Conservation (phyloP, 2,329 filamentous ascomycete genomes). For the Fusarium lateritium region DNA sequence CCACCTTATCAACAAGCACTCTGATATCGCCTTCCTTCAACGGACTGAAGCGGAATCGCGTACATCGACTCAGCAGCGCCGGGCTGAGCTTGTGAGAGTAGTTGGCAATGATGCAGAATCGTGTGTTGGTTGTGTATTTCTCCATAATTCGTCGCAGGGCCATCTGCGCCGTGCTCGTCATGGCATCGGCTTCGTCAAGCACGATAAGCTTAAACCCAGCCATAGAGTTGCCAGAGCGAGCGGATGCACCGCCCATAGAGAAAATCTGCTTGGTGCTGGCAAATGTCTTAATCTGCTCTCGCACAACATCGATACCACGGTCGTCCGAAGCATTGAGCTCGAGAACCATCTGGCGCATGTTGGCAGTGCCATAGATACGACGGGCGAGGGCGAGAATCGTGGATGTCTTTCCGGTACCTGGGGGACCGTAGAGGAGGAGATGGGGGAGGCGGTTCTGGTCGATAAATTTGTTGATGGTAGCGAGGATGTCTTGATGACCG, state of each 20-base stretch:
- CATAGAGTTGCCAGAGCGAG: constrained; percentile 63
- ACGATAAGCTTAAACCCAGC: constrained; percentile 96
- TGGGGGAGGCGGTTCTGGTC: constrained; percentile 95
- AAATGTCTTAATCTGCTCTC: constrained; percentile 99
- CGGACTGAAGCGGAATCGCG: constrained; percentile 94
- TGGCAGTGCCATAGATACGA: constrained; percentile 90
- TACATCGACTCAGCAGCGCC: constrained; percentile 92
- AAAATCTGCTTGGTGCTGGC: constrained; percentile 99
- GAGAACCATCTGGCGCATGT: constrained; percentile 98
- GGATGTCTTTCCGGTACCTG: constrained; percentile 97
- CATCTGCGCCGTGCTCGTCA: constrained; percentile 99
- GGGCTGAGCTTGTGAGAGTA: constrained; percentile 98
- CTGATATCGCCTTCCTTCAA: constrained; percentile 91
- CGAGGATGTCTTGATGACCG: constrained; percentile 96
- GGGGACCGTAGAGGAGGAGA: constrained; percentile 95
- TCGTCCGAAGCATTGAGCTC: constrained; percentile 98
- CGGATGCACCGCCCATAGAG: constrained; percentile 70
- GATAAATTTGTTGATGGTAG: constrained; percentile 98
- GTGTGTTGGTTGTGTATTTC: constrained; percentile 97
- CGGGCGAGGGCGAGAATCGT: constrained; percentile 94
- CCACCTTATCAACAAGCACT: constrained; percentile 87
- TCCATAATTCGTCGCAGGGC: constrained; percentile 97
- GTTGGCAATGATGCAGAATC: constrained; percentile 99
- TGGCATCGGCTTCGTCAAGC: constrained; percentile 98
- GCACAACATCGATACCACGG: constrained; percentile 96